Conservation (phyloP, 345 rosid genomes). For the Barbarea vulgaris region DNA sequence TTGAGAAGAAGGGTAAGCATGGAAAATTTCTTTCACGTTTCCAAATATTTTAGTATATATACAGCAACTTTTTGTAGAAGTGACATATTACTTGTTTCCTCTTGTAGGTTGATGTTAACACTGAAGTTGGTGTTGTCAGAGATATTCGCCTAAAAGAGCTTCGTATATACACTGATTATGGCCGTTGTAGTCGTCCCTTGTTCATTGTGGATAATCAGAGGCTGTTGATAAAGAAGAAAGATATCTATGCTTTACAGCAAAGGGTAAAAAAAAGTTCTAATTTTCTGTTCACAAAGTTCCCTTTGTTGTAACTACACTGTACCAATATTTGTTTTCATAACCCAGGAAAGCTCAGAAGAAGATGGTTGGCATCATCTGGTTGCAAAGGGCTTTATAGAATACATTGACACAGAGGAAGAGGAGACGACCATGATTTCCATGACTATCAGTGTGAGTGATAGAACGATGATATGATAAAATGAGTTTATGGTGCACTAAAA, state of each 20-base stretch:
- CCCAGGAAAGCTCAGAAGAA: conserved; percentile 81
- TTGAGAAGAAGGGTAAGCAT: conserved; percentile 83
- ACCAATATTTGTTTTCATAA: conserved; percentile 23
- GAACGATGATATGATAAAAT: neutral
- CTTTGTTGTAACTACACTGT: neutral
- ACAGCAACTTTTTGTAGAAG: neutral
- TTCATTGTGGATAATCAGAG: conserved; percentile 95
- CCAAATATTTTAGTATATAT: neutral
- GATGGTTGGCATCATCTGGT: conserved; percentile 97
- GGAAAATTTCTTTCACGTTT: neutral
- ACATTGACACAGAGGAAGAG: conserved; percentile 97
- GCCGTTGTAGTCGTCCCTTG: conserved; percentile 96
- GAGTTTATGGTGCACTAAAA: neutral
- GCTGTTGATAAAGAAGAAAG: conserved; percentile 84
- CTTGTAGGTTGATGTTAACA: conserved; percentile 88
- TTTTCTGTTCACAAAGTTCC: neutral
- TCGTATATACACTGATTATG: conserved; percentile 93
- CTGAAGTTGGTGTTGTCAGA: conserved; percentile 98
- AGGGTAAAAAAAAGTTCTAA: conserved; percentile 62
- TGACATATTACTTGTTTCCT: conserved; percentile 17
- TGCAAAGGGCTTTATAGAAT: conserved; percentile 84
- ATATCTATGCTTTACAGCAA: conserved; percentile 83
- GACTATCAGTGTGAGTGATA: conserved; percentile 86
- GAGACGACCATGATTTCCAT: conserved; percentile 99
- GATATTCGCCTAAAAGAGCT: conserved; percentile 88